Evolutionary conservation across 768 basidiomycete species (phyloP).

Genomic region (Kwoniella mangroviensis): DNA sequence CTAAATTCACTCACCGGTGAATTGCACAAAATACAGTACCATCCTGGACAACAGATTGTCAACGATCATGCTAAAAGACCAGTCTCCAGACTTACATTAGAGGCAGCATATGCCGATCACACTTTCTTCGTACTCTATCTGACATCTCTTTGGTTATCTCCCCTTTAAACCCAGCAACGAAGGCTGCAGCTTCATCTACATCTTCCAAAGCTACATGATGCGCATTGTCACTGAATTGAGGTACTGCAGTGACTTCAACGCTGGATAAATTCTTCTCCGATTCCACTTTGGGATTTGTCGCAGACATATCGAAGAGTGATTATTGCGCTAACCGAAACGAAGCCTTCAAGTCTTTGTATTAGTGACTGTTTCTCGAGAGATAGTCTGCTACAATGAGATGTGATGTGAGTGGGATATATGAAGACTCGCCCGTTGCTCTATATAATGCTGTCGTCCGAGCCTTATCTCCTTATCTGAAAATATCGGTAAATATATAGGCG

Average conservation of each 20-base stretch:
- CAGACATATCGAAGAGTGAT: neutral
- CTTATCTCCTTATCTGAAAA: neutral
- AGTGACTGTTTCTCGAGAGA: too few relatives aligned
- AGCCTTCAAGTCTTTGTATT: neutral
- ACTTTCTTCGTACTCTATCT: constrained; percentile 38
- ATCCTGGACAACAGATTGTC: constrained; percentile 27
- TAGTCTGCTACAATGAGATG: too few relatives aligned
- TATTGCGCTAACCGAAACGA: neutral
- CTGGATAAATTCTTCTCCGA: constrained; percentile 9
- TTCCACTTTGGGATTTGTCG: neutral
- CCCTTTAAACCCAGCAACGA: constrained; percentile 45
- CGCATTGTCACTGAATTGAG: neutral
- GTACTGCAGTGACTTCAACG: neutral
- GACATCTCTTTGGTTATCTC: constrained; percentile 35
- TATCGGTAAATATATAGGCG: neutral
- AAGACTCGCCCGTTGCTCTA: neutral
- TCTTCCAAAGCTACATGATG: constrained; percentile 16
- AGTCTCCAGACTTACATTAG: constrained; percentile 16
- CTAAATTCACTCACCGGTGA: constrained; percentile 19
- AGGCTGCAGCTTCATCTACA: constrained; percentile 35
- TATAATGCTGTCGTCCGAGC: neutral
- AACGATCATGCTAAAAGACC: neutral
- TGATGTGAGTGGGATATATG: too few relatives aligned
- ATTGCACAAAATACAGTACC: constrained; percentile 40
- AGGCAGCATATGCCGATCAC: constrained; percentile 37